Evolutionary conservation across 2,329 filamentous ascomycete genomes (phyloP), one percentile per base, ranked within the genome.

Genomic region (Orbilia brochopaga): DNA sequence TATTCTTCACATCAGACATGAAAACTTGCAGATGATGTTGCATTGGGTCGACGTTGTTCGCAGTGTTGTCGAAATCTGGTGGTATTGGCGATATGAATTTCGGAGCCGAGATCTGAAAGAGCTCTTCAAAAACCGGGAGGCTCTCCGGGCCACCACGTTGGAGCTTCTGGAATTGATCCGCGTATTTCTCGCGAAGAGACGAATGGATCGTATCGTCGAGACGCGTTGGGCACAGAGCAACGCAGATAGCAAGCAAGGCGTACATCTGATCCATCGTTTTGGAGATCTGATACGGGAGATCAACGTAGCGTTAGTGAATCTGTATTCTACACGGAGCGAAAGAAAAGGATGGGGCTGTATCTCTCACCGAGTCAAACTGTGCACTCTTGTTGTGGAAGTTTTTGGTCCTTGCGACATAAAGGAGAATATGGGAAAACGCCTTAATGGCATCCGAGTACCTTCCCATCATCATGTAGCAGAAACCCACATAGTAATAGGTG

Each of bases 191-290:
- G 75, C 94, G 88, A 61, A 99, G 88, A 74, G 93, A 92, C 73
- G 91, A 95, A 87, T 99, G 94, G 83, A 99, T 97, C 79, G 93
- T 97, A 85, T 99, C 94, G 80, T 99, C 94, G 78, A 99, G 87
- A 77, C 94, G 88, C 65, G 93, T 97, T 69, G 94, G 94, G 83
- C 96, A 90, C 86, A 99, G 96, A 75, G 94, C 92, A 66, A 97
- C 92, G 82, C 94, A 99, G 83, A 99, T 97, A 81, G 94, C 93
- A 77, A 99, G 95, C 76, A 99, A 87, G 42, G 94, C 94, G 81
- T 97, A 97, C 93, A 99, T 97, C 85, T 99, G 94, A 81, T 99
- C 94, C 82, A 96, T 97, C 88, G 97, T 97, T 90, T 99, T 99
- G 78, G 91, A 92, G 82, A 97, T 97, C 57, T 75, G 51, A 54